phyloP scores from a whole-genome alignment of 352 stramenopile genomes.

The Phytophthora multivora region DNA sequence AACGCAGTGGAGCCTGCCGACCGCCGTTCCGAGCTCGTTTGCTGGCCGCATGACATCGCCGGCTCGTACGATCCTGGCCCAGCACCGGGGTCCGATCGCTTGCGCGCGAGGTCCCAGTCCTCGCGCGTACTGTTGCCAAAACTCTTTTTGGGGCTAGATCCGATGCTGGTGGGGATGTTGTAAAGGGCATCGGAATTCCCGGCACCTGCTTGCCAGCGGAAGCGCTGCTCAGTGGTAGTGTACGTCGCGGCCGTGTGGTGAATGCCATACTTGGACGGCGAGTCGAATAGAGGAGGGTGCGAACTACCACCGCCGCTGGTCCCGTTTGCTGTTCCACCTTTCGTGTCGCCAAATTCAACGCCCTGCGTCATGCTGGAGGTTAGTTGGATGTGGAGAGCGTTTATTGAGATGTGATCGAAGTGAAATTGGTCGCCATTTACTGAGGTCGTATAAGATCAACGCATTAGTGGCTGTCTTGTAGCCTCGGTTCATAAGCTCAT shows the following conservation, averaged over 20 bases:
- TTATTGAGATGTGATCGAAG: slow-evolving; percentile 11
- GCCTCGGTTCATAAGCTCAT: slow-evolving; percentile 7
- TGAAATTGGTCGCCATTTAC: background rate
- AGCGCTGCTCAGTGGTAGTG: slow-evolving; percentile 69
- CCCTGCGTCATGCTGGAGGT: slow-evolving; percentile 21
- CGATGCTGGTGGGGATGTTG: slow-evolving; percentile 66
- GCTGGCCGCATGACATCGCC: slow-evolving; percentile 56
- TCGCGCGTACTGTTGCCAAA: slow-evolving; percentile 82
- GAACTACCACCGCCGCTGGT: slow-evolving; percentile 26
- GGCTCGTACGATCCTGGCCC: slow-evolving; percentile 75
- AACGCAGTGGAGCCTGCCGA: slow-evolving; percentile 61
- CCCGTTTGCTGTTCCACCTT: slow-evolving; percentile 25
- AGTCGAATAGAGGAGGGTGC: slow-evolving; percentile 67
- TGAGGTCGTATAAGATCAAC: too few relatives aligned
- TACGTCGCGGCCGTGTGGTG: slow-evolving; percentile 74
- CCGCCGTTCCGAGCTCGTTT: slow-evolving; percentile 58
- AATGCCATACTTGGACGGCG: slow-evolving; percentile 72
- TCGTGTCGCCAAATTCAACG: slow-evolving; percentile 9
- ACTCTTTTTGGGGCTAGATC: slow-evolving; percentile 61
- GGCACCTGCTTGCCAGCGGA: slow-evolving; percentile 68
- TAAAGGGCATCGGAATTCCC: slow-evolving; percentile 73
- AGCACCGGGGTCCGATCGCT: slow-evolving; percentile 60
- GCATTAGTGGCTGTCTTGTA: background rate
- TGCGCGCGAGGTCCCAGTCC: slow-evolving; percentile 75
- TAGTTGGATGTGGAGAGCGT: slow-evolving; percentile 3